These are phyloP conservation scores for Trametes versicolor DNA, from an alignment of 1,284 basidiomycete species.

Conservation along the genomic window DNA sequence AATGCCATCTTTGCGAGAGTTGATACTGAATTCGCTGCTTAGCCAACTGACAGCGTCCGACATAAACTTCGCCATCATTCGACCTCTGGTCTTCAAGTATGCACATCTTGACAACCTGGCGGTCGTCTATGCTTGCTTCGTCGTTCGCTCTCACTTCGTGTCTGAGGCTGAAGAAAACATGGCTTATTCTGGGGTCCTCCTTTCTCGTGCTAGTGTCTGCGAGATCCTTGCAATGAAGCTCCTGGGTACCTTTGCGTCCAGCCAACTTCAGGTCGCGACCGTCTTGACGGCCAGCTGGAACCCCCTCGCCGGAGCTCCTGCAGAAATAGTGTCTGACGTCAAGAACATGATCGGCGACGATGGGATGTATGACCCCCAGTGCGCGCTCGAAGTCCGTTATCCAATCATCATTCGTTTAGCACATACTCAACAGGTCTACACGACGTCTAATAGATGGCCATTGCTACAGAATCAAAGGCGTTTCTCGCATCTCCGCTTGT, in stretches of 20 bases:
- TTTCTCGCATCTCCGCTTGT: slow-evolving; percentile 84
- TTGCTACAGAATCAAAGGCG: slow-evolving; percentile 81
- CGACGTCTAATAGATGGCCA: slow-evolving; percentile 72
- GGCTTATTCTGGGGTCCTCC: slow-evolving; percentile 78
- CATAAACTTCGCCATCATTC: slow-evolving; percentile 84
- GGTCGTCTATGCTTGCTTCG: slow-evolving; percentile 78
- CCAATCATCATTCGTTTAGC: neutral
- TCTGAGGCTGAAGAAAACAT: slow-evolving; percentile 68
- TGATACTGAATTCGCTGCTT: neutral
- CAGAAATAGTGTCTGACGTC: slow-evolving; percentile 71
- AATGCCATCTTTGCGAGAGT: neutral
- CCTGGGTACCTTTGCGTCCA: slow-evolving; percentile 76
- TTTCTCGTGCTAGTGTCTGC: slow-evolving; percentile 78
- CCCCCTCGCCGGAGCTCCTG: slow-evolving; percentile 82
- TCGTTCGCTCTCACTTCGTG: slow-evolving; percentile 66
- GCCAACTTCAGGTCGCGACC: slow-evolving; percentile 76
- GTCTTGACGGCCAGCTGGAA: slow-evolving; percentile 84
- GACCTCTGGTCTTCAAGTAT: slow-evolving; percentile 84
- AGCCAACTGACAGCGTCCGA: slow-evolving; percentile 86
- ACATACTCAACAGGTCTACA: neutral
- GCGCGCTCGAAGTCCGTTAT: slow-evolving; percentile 79
- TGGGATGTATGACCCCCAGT: slow-evolving; percentile 68
- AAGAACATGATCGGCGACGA: slow-evolving; percentile 63
- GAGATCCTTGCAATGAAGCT: slow-evolving; percentile 90
- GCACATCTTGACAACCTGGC: slow-evolving; percentile 79